These are phyloP conservation scores for Gossypium trilobum DNA, from an alignment of 441 rosid genomes.

Conservation along the genomic window DNA sequence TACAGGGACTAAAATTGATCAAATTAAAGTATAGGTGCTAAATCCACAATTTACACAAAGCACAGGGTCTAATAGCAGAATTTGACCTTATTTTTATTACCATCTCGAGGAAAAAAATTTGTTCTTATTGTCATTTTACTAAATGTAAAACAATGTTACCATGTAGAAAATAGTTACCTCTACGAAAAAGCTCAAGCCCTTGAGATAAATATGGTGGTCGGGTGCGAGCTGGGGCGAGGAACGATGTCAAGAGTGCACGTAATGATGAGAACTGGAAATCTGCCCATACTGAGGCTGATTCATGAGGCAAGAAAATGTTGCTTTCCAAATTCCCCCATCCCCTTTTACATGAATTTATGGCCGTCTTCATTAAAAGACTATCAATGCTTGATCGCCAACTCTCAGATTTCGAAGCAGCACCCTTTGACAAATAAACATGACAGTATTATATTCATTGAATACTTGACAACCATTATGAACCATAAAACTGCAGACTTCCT, in stretches of 20 bases:
- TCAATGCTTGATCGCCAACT: slow-evolving; percentile 63
- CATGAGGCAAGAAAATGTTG: slow-evolving; percentile 26
- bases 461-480: not conserved
- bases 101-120: not conserved
- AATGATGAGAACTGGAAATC: slow-evolving; percentile 70
- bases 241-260: slow-evolving; percentile 60
- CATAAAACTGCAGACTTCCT: not conserved
- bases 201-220: slow-evolving; percentile 54
- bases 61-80: no score
- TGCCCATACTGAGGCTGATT: slow-evolving; percentile 24
- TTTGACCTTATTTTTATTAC: not conserved
- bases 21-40: no score
- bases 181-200: slow-evolving; percentile 62
- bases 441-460: not conserved
- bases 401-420: slow-evolving; percentile 54
- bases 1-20: no score
- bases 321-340: slow-evolving; percentile 44
- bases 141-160: not conserved
- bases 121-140: not conserved
- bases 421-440: slow-evolving; percentile 30
- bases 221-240: slow-evolving; percentile 52
- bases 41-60: no score
- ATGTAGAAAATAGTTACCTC: slow-evolving; percentile 36
- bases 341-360: slow-evolving; percentile 33
- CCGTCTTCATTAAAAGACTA: slow-evolving; percentile 31